Evolutionary conservation across 1,284 basidiomycete genomes (phyloP).

Genomic region (Ganoderma lingzhi): DNA sequence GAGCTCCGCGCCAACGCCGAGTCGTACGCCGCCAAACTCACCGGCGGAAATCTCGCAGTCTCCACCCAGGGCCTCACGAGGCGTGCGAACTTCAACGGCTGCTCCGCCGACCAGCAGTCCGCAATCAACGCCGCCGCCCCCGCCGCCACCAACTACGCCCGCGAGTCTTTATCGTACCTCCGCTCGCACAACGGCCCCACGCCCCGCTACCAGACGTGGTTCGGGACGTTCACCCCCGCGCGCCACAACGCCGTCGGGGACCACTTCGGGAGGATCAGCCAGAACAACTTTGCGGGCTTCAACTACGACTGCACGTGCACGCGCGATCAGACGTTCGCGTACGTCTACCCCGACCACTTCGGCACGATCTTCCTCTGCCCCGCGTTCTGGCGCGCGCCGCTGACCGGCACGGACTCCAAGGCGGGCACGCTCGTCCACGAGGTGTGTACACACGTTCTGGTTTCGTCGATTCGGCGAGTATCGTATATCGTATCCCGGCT

Average conservation of each 20-base stretch:
- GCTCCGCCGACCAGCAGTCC: background rate
- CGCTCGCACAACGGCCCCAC: background rate
- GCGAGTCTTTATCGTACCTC: background rate
- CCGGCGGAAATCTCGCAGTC: background rate
- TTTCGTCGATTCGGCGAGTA: no score
- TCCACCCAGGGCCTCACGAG: background rate
- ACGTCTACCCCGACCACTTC: slow-evolving; percentile 51
- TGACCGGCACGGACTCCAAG: slow-evolving; percentile 57
- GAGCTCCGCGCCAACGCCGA: background rate
- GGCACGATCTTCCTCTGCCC: slow-evolving; percentile 54
- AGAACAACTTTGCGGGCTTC: background rate
- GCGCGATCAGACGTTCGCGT: no score
- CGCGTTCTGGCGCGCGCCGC: slow-evolving; percentile 55
- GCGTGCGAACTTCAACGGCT: background rate
- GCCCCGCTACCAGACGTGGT: background rate
- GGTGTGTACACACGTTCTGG: slow-evolving; percentile 32
- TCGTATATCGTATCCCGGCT: background rate
- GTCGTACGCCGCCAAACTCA: background rate
- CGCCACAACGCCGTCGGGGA: background rate
- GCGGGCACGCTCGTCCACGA: slow-evolving; percentile 41
- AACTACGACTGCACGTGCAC: background rate
- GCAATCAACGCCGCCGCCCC: background rate
- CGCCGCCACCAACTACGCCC: background rate
- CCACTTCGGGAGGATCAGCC: background rate
- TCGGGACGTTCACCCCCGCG: background rate